phyloP scores from a whole-genome alignment of 352 stramenopile genomes.

The Globisporangium cederbergense region DNA sequence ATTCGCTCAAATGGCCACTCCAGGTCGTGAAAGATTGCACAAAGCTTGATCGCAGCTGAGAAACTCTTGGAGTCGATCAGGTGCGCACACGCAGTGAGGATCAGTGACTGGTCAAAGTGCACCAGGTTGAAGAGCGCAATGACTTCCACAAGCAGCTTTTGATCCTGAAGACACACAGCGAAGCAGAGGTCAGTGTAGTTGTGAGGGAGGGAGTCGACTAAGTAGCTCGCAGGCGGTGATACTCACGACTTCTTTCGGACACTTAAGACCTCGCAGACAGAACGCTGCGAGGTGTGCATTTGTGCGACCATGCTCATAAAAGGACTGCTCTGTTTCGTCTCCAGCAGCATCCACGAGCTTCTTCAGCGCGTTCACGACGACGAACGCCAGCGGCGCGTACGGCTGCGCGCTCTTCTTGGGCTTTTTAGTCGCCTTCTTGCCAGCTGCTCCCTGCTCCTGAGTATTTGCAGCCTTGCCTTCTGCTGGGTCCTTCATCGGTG shows the following conservation, averaged over 20 bases:
- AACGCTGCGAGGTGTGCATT: constrained; percentile 31
- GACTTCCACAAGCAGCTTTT: constrained; percentile 57
- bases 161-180: constrained; percentile 26
- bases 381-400: constrained; percentile 46
- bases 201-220: neutral
- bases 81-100: constrained; percentile 21
- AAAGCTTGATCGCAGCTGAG: constrained; percentile 50
- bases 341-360: constrained; percentile 20
- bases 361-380: constrained; percentile 48
- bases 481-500: too few species aligned
- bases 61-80: constrained; percentile 42
- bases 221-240: neutral
- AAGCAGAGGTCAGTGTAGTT: neutral
- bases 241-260: constrained; percentile 13
- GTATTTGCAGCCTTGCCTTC: neutral
- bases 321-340: constrained; percentile 9
- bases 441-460: neutral
- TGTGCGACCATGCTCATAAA: constrained; percentile 18
- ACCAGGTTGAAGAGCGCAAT: constrained; percentile 53
- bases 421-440: constrained; percentile 17
- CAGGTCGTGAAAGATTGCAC: constrained; percentile 26
- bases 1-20: constrained; percentile 34
- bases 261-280: constrained; percentile 23
- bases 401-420: constrained; percentile 38
- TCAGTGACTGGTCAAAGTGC: constrained; percentile 21